Base-by-base conservation (phyloP, 176 grass and related monocot genomes). In the Elymus sibiricus region DNA sequence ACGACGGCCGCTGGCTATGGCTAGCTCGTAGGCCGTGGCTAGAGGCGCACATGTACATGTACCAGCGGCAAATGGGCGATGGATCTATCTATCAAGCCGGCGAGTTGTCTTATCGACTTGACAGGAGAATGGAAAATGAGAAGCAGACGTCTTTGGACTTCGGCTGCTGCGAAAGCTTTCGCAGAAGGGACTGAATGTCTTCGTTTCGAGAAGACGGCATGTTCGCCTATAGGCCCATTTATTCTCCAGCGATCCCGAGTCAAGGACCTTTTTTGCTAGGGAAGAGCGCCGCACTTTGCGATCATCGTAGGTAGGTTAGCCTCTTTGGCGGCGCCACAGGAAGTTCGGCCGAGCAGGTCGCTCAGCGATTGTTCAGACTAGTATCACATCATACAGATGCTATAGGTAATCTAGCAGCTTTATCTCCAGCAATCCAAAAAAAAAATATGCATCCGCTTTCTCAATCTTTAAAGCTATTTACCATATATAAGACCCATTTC, bases 211-310 rank as follows among this genome's bases (percentile, higher is more conserved):
- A 74, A 24, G 15, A 49, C 17, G 15, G 70, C 44, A 82, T 82
- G 83, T 84, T 89, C 70, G 78, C 78, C 78, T 37, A 8, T 39
- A 43, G 13, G 56, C 15, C 21, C 13, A 49, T 72, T 84, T 71
- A 83, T 88, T 79, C 80, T 62, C 35, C 1, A 4, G 13, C n/a
- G 66, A 21, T 29, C 31, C 2, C 35, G 38, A 14, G 69, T 43
- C 37, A 7, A 47, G 13, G 42, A 16, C 13, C 15, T 10, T 74
- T 74, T 17, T 28, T 29, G 49, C 25, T 7, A 9, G 25, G 26
- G 25, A 74, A 49, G 71, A 51, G n/a, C 7, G 72, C 72, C 72
- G 72, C 43, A 75, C 25, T 75, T 49, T 31, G 43, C 25, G 72
- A 75, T 46, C 14, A 75, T 4, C 40, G 7, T 26, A 55, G 49